Conservation (phyloP, 208 protist species). For the Acanthamoeba royreba region DNA sequence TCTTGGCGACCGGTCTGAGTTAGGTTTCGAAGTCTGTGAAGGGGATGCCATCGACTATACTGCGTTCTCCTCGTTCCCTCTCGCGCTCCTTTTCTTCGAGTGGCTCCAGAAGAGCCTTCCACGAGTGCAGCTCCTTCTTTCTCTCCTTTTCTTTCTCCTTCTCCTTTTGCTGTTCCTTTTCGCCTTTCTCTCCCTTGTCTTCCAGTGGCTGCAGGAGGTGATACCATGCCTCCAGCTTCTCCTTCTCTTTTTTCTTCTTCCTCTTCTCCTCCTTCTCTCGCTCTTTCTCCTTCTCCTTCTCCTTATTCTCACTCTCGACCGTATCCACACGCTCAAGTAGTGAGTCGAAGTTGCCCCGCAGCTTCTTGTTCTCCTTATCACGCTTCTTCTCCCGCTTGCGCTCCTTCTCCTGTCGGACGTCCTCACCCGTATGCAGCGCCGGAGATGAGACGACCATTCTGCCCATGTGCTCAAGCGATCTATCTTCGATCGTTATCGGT, state of each 20-base stretch:
- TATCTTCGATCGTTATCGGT: no score
- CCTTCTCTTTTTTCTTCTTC: not conserved
- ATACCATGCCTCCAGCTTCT: not conserved
- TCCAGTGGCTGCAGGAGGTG: not conserved
- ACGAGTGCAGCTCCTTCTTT: not conserved
- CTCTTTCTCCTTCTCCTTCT: not conserved
- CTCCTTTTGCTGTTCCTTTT: not conserved
- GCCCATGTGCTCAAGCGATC: no score
- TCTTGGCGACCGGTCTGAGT: no score
- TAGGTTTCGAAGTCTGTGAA: not conserved
- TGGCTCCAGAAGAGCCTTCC: not conserved
- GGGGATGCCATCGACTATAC: not conserved
- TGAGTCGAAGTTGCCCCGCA: not conserved
- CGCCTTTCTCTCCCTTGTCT: not conserved
- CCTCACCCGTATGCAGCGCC: no score
- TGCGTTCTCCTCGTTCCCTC: no score
- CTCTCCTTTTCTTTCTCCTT: not conserved
- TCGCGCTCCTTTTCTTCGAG: not conserved
- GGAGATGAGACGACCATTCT: no score
- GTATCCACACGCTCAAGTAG: not conserved
- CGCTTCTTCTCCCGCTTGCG: not conserved
- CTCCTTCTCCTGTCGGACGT: no score
- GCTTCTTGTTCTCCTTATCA: not conserved
- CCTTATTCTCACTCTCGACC: not conserved
- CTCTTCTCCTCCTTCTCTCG: not conserved